Base-by-base conservation (phyloP, 805 yeast genomes). In the Saturnispora besseyi region DNA sequence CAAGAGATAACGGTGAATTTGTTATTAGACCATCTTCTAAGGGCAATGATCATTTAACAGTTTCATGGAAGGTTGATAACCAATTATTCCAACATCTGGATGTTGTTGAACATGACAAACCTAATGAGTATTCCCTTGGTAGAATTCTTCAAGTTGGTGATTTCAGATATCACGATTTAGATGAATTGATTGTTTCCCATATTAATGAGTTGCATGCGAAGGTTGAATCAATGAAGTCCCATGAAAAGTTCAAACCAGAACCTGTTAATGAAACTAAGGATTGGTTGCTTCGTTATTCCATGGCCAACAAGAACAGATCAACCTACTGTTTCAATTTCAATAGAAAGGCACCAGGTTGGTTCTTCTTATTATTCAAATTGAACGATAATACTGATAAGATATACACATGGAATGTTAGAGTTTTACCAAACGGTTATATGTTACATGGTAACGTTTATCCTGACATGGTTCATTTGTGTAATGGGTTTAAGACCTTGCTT, bases 11-110 rank as follows among this genome's bases (percentile, higher is more conserved):
- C 55, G 99, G 99, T 48, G 96, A 87, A 58, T 78, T 88, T 68
- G 96, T 93, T 21, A 85, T 93, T 50, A 78, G 99, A 57, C 99
- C 98, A 18, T 88, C 97, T 0, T 87, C 96, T 9, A 80, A 82
- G 54, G 99, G 99, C 41, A 74, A 78, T 44, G 86, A 87, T 55
- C 96, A 82, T 65, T 74, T 93, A 57, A 89, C 96, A 2, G 82
- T 91, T 40, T 91, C 99, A 0, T 93, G 98, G 97, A 93, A 93
- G 64, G 90, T 93, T 43, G 93, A 87, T 52, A 91, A 87, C 62
- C 85, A 83, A 63, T 69, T 91, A 54, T 93, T 84, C 69, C 98
- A 93, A 64, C 98, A 93, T 64, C 71, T 93, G 55, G 93, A 89
- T 58, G 85, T 93, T 43, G 72, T 81, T 54, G 98, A 93, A 66